Evolutionary conservation across 106 monocot species (phyloP).

Genomic region (Dendrobium catenatum): DNA sequence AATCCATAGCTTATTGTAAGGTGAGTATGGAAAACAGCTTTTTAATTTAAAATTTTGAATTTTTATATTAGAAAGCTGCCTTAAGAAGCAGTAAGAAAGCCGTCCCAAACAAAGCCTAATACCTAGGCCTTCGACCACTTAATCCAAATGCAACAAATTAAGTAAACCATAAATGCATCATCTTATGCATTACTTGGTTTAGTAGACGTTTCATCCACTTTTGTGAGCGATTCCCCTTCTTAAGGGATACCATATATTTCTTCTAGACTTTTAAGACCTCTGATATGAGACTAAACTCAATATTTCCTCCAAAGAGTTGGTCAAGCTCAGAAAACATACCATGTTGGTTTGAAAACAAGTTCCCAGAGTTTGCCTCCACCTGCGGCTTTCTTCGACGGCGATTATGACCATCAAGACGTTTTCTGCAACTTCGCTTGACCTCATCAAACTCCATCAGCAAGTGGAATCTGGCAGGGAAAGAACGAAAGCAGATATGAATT

Average conservation of each 20-base stretch:
- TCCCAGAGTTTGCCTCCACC: slow-evolving; percentile 38
- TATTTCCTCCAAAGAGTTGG: no score
- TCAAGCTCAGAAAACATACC: slow-evolving; percentile 24
- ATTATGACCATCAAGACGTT: slow-evolving; percentile 93
- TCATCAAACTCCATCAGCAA: slow-evolving; percentile 68
- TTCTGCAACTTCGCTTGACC: slow-evolving; percentile 86
- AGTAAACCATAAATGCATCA: not conserved
- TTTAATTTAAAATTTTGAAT: no score
- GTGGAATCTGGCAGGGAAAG: slow-evolving; percentile 36
- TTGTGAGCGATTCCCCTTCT: no score
- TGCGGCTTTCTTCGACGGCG: slow-evolving; percentile 65
- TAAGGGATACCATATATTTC: no score
- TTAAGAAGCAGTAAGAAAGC: no score
- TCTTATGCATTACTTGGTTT: not conserved
- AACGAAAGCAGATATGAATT: not conserved
- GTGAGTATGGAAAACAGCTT: not conserved
- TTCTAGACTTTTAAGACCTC: no score
- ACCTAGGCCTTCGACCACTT: not conserved
- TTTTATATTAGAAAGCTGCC: no score
- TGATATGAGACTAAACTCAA: no score
- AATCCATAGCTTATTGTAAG: not conserved
- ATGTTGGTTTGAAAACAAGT: slow-evolving; percentile 36
- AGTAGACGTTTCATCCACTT: not conserved
- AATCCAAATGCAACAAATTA: not conserved
- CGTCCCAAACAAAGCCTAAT: no score